Base-by-base conservation (phyloP, 495 filamentous ascomycete genomes). In the Terfezia claveryi region DNA sequence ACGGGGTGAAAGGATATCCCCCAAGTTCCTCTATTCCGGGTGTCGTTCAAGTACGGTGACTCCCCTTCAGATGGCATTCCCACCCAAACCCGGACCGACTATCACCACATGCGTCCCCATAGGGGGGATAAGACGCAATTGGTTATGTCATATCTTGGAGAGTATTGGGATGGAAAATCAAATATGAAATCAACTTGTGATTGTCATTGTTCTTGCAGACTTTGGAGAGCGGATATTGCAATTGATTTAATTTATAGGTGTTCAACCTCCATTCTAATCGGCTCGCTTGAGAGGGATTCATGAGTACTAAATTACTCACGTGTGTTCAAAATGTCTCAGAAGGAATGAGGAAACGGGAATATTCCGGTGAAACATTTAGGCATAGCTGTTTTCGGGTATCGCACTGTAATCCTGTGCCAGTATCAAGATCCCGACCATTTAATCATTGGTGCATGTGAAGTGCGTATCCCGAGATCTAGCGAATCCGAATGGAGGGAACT, bases 31-130 rank as follows among this genome's bases (percentile, higher is more conserved):
- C 55, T 55, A 65, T 36, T 20, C 59, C 0, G 62, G 53, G 10
- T 55, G 41, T 41, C 71, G 68, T 62, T 80, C 77, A n/a, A 78
- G 61, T 23, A 80, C 64, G 37, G 67, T 62, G 37, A 81, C 80
- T 49, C 70, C 80, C 80, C 65, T 83, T 80, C 23, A 78, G 71
- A 51, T 70, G 63, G 57, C 76, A 78, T 68, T 83, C 10, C 80
- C 80, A 37, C 73, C 80, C 27, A 82, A 73, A 49, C 80, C 80
- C 8, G 74, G 75, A 8, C 79, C 79, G 10, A 82, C 74, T 49
- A 82, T 73, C 16, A 81, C 62, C 12, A 82, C 72, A 51, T 75
- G 70, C 57, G 81, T 78, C 16, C 76, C 76, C 12, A 70, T 76
- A 61, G 68, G 69, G 27, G n/a, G 57, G 63, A 51, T 62, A 65